Evolutionary conservation across 805 yeast species (phyloP).

Genomic region (Suhomyces sp.): DNA sequence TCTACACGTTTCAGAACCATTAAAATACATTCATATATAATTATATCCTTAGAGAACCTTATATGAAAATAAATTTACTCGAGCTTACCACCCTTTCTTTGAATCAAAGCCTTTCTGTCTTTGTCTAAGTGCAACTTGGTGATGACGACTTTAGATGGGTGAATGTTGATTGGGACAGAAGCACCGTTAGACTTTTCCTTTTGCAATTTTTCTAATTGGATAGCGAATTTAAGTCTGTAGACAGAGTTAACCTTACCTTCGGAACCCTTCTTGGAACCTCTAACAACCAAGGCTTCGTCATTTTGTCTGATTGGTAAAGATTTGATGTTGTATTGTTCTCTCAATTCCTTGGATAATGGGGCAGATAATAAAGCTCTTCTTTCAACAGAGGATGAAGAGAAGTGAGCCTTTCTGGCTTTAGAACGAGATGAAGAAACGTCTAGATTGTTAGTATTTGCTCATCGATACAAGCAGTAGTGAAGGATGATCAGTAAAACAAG

Average conservation of each 20-base stretch:
- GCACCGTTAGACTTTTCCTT: slow-evolving; percentile 98
- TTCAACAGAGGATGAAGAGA: slow-evolving; percentile 93
- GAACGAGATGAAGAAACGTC: slow-evolving; percentile 99
- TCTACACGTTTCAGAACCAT: slow-evolving; percentile 5
- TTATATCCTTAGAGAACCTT: slow-evolving; percentile 7
- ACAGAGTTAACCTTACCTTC: slow-evolving; percentile 98
- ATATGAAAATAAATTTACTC: slow-evolving; percentile 54
- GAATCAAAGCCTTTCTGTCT: slow-evolving; percentile 97
- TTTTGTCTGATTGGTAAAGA: slow-evolving; percentile 97
- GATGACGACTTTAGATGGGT: slow-evolving; percentile 98
- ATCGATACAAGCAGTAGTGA: background rate
- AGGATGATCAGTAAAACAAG: background rate
- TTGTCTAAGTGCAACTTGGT: slow-evolving; percentile 97
- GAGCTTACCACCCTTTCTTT: slow-evolving; percentile 96
- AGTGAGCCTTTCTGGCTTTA: slow-evolving; percentile 99
- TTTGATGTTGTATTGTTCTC: slow-evolving; percentile 94
- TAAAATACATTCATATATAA: slow-evolving; percentile 12
- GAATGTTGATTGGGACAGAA: slow-evolving; percentile 93
- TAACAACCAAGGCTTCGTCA: slow-evolving; percentile 91
- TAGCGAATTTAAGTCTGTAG: slow-evolving; percentile 96
- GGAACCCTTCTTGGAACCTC: slow-evolving; percentile 99
- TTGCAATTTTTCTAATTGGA: slow-evolving; percentile 96
- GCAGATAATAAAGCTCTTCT: slow-evolving; percentile 96
- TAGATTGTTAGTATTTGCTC: slow-evolving; percentile 37
- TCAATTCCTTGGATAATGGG: slow-evolving; percentile 98